Evolutionary conservation across 257 asterid genomes (phyloP), one percentile per base, ranked within the genome.

Genomic region (Fraxinus cuspidata): DNA sequence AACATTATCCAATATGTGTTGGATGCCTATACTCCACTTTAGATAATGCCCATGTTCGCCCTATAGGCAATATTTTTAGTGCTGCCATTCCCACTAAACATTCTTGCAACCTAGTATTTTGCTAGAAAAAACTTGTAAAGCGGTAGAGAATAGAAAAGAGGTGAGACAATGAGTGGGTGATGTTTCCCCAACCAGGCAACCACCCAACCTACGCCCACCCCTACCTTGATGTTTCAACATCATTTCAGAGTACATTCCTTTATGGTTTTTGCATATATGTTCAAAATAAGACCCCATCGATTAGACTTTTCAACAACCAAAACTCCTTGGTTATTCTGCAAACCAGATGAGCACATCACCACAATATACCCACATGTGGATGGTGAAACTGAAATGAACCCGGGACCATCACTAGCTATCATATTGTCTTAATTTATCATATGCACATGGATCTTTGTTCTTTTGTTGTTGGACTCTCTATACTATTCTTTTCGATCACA

Each of bases 351-450:
- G 66, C 66, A 58, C 66, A 58, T 21, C 29, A 27, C 69, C 34
- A 27, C 69, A 63, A 63, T 63, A 63, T 25, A 23, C 68, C 70
- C 53, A 67, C 40, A 9, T 67, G 69, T 63, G 34, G 69, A 63
- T 25, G 35, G 69, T 63, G 69, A 63, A 63, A 63, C 34, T 58
- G 66, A 27, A 23, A 27, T 27, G 31, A 11, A 25, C 2, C 18
- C 10, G 76, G 80, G 86, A 80, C 80, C 84, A 73, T 18, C 11
- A 1, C 65, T 1, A 56, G 53, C 79, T 78, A 78, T 84, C 75
- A 81, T 78, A 77, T 84, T 74, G 87, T 74, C 81, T 78, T 71
- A 35, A 78, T 74, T 74, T 58, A 81, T 81, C 87, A 71, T 28
- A 53, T 23, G 51, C 80, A 78, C 85, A 84, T 78, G 73, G 70